Percentiles rank a stretch among this genome's conserved stretches.
Conservation (phyloP, 257 asterid species). For the Coffea eugenioides region DNA sequence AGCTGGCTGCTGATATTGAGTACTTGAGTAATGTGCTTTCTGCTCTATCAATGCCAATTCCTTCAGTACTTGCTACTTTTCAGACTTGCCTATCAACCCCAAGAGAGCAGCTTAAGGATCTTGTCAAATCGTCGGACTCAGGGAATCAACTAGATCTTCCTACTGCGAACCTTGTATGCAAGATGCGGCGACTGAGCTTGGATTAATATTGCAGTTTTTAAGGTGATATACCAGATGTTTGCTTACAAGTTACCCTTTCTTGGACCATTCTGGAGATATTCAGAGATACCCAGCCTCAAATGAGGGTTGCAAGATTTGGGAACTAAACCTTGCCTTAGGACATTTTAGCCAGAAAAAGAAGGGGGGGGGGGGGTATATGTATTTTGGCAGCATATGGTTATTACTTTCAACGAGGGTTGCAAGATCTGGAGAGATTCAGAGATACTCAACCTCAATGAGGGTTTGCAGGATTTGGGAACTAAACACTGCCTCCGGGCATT, state of each 20-base stretch:
- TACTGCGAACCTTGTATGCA: constrained; percentile 87
- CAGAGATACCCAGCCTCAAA: background rate
- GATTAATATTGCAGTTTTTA: constrained; percentile 31
- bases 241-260: background rate
- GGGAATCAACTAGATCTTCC: constrained; percentile 76
- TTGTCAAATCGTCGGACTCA: constrained; percentile 65
- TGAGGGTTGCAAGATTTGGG: background rate
- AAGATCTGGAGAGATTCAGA: background rate
- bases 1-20: constrained; percentile 87
- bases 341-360: too few species aligned
- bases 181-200: constrained; percentile 72
- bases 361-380: too few species aligned
- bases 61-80: constrained; percentile 79
- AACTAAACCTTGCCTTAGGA: background rate
- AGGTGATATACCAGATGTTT: background rate
- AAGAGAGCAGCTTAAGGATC: constrained; percentile 74
- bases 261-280: background rate
- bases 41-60: constrained; percentile 88
- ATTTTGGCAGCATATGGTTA: too few species aligned
- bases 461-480: background rate
- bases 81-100: constrained; percentile 80
- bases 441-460: background rate
- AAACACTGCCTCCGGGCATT: too few species aligned
- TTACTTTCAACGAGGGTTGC: too few species aligned
- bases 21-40: constrained; percentile 90